Percentiles rank a stretch among this genome's conserved stretches.
phyloP scores from a whole-genome alignment of 2,329 filamentous ascomycete genomes.

The Talaromyces pinophilus region DNA sequence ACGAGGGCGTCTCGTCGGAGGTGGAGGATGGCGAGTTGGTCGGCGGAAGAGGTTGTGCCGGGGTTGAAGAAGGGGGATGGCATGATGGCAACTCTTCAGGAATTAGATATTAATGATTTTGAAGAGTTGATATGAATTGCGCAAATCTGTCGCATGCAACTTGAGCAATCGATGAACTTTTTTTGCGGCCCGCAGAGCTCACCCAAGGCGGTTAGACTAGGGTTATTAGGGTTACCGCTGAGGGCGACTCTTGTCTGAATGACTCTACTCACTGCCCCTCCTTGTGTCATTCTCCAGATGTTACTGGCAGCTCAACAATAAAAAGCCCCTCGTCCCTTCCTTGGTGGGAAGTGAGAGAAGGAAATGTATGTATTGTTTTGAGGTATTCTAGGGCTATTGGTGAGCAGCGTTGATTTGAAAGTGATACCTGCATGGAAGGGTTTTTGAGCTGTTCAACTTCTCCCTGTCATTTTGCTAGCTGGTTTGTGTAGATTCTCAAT shows the following conservation, averaged over 20 bases:
- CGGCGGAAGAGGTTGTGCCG: constrained; percentile 60
- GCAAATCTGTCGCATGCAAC: neutral
- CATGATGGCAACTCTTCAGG: constrained; percentile 29
- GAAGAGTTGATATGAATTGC: neutral
- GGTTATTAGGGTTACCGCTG: neutral
- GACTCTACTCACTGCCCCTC: constrained; percentile 5
- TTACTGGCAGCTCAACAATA: neutral
- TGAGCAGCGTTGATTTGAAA: neutral
- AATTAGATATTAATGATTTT: neutral
- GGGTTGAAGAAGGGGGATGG: constrained; percentile 79
- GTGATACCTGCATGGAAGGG: constrained; percentile 4
- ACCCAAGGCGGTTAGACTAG: constrained; percentile 16
- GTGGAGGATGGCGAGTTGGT: constrained; percentile 78
- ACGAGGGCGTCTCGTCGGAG: constrained; percentile 83
- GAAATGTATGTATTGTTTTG: neutral
- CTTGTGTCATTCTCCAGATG: constrained; percentile 4
- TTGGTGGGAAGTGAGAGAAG: too few species aligned
- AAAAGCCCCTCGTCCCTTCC: constrained; percentile 1
- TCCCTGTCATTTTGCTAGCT: neutral
- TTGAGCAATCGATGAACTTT: neutral
- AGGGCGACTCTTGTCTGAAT: neutral
- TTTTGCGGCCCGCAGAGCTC: constrained; percentile 11
- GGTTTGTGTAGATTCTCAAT: neutral
- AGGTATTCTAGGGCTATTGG: neutral
- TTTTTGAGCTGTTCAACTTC: neutral